Evolutionary conservation across 2,329 filamentous ascomycete genomes (phyloP).

Genomic region (Coniella vitis): DNA sequence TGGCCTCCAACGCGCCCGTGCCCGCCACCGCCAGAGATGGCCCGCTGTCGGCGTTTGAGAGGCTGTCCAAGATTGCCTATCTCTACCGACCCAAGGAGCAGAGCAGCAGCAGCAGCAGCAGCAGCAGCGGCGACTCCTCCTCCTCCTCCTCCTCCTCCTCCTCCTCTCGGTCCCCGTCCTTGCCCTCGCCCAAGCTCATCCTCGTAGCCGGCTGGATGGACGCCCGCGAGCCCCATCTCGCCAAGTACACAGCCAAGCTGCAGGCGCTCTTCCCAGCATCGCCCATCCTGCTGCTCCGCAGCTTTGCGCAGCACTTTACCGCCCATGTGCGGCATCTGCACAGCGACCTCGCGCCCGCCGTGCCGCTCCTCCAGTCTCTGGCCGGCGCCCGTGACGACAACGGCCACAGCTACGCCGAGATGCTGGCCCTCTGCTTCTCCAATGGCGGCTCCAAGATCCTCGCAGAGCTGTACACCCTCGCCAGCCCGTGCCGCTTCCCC

Average conservation of each 20-base stretch:
- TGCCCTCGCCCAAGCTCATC: slow-evolving; percentile 36
- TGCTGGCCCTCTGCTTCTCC: slow-evolving; percentile 45
- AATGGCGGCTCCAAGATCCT: slow-evolving; percentile 44
- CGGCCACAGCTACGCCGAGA: slow-evolving; percentile 21
- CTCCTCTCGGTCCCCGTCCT: background rate
- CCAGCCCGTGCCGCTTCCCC: slow-evolving; percentile 27
- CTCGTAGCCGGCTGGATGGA: slow-evolving; percentile 45
- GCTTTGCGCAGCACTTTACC: slow-evolving; percentile 28
- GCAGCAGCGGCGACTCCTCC: too few relatives aligned
- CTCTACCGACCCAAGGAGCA: slow-evolving; percentile 6
- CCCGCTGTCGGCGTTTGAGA: slow-evolving; percentile 11
- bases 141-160: too few relatives aligned
- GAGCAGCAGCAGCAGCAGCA: background rate
- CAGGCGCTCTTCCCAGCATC: slow-evolving; percentile 37
- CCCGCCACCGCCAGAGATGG: background rate
- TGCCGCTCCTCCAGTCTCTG: slow-evolving; percentile 31
- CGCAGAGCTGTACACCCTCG: slow-evolving; percentile 28
- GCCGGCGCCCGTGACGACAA: slow-evolving; percentile 19
- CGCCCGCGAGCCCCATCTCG: slow-evolving; percentile 41
- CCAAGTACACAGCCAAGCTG: slow-evolving; percentile 43
- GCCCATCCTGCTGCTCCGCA: slow-evolving; percentile 40
- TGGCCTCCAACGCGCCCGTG: slow-evolving; percentile 11
- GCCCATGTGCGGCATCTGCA: slow-evolving; percentile 19
- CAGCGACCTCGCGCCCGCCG: slow-evolving; percentile 30
- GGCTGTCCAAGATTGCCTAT: slow-evolving; percentile 5